These are phyloP conservation scores for Guyanaporus albipodus DNA, from an alignment of 768 basidiomycete species.

Conservation along the genomic window DNA sequence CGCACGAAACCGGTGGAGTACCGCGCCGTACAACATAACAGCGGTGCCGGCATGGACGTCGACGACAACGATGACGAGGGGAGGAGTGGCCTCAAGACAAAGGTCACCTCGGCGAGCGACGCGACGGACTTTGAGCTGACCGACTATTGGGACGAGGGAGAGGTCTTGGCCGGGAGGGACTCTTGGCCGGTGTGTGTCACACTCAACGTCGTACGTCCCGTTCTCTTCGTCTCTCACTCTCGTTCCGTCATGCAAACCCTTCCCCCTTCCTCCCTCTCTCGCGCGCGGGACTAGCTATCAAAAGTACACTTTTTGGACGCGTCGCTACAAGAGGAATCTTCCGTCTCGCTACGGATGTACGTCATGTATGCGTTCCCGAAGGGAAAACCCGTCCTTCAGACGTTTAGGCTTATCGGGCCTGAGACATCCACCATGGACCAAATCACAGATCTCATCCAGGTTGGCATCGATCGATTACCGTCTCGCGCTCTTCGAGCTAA, in stretches of 20 bases:
- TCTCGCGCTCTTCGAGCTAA: background rate
- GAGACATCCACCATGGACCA: constrained; percentile 51
- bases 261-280: too few relatives aligned
- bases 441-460: constrained; percentile 53
- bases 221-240: background rate
- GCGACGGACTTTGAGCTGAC: constrained; percentile 83
- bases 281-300: constrained; percentile 53
- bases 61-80: constrained; percentile 34
- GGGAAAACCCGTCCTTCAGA: constrained; percentile 47
- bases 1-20: constrained; percentile 69
- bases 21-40: constrained; percentile 38
- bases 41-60: constrained; percentile 47
- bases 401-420: constrained; percentile 59
- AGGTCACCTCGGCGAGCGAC: constrained; percentile 34
- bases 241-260: background rate
- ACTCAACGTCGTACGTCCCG: constrained; percentile 61
- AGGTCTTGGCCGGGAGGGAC: constrained; percentile 55
- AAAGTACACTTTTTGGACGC: constrained; percentile 72
- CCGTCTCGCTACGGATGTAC: constrained; percentile 57
- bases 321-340: constrained; percentile 64
- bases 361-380: constrained; percentile 59
- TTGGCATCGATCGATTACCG: constrained; percentile 26
- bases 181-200: constrained; percentile 76
- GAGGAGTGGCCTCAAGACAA: constrained; percentile 56
- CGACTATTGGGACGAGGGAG: constrained; percentile 88